Percentiles rank a stretch among this genome's conserved stretches.
These are phyloP conservation scores for Pontederia crassipes DNA, from an alignment of 176 grass and related monocot species.

Conservation along the genomic window DNA sequence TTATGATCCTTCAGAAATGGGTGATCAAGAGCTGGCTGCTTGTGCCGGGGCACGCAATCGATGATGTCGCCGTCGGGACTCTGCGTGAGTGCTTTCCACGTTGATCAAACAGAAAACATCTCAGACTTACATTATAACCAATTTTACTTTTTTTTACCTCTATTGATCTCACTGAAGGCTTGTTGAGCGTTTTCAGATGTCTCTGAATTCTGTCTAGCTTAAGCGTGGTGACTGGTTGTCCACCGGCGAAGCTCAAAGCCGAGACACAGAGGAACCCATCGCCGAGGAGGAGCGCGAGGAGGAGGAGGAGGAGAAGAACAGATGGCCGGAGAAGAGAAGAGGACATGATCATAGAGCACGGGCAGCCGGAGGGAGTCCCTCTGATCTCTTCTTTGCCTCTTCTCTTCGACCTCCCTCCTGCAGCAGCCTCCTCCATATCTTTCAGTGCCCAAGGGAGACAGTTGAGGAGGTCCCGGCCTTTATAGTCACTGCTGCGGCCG, in stretches of 20 bases:
- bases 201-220: constrained; percentile 48
- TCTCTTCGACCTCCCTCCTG: not conserved
- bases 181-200: constrained; percentile 63
- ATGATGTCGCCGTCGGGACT: constrained; percentile 73
- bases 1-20: constrained; percentile 55
- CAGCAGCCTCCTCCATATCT: constrained; percentile 15
- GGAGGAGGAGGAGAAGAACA: constrained; percentile 19
- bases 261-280: not conserved
- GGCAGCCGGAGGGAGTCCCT: not conserved
- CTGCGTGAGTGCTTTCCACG: constrained; percentile 5
- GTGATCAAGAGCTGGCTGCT: constrained; percentile 69
- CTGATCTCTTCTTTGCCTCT: constrained; percentile 10
- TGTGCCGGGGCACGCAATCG: constrained; percentile 63
- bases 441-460: constrained; percentile 17
- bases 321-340: not conserved
- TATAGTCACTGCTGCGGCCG: not conserved
- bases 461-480: not conserved
- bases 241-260: not conserved
- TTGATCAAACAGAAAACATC: too few relatives aligned
- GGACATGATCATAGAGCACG: constrained; percentile 16
- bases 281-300: constrained; percentile 6
- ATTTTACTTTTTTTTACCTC: constrained; percentile 33
- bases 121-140: too few relatives aligned
- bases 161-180: constrained; percentile 42
- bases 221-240: constrained; percentile 15